Evolutionary conservation across 139 green algal genomes (phyloP).

Genomic region (Chlamydomonas sphaeroides): DNA sequence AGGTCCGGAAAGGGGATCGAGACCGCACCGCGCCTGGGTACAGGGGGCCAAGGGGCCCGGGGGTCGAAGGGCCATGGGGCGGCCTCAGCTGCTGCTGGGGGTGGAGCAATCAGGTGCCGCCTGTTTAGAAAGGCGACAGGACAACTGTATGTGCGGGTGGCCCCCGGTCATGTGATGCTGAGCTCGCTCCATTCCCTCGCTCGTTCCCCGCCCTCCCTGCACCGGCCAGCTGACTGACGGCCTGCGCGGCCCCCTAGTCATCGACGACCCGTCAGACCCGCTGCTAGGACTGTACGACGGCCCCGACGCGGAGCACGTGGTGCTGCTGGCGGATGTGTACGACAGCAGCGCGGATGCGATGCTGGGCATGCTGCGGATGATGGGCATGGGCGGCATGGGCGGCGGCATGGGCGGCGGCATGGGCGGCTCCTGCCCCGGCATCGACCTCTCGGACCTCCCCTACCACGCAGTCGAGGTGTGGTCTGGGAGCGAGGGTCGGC

Average conservation of each 20-base stretch:
- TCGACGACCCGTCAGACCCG: background rate
- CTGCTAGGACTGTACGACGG: background rate
- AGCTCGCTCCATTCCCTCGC: no score
- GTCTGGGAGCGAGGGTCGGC: background rate
- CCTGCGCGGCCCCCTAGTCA: background rate
- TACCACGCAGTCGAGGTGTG: background rate
- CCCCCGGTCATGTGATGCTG: no score
- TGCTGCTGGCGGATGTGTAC: slow-evolving; percentile 25
- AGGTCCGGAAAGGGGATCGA: no score
- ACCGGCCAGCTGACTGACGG: background rate
- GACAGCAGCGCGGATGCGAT: background rate
- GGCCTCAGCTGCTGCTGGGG: no score
- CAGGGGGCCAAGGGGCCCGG: no score
- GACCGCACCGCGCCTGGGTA: no score
- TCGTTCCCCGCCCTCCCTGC: no score
- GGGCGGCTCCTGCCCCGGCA: background rate
- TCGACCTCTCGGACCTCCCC: slow-evolving; percentile 17
- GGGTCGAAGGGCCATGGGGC: no score
- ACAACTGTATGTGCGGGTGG: no score
- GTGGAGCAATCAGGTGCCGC: no score
- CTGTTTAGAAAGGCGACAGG: no score
- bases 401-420: background rate
- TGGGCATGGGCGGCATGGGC: slow-evolving; percentile 2
- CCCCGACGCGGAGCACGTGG: slow-evolving; percentile 6
- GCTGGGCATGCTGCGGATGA: background rate